These are phyloP conservation scores for Sequoiadendron giganteum DNA, from an alignment of 75 land plant species.

Conservation along the genomic window DNA sequence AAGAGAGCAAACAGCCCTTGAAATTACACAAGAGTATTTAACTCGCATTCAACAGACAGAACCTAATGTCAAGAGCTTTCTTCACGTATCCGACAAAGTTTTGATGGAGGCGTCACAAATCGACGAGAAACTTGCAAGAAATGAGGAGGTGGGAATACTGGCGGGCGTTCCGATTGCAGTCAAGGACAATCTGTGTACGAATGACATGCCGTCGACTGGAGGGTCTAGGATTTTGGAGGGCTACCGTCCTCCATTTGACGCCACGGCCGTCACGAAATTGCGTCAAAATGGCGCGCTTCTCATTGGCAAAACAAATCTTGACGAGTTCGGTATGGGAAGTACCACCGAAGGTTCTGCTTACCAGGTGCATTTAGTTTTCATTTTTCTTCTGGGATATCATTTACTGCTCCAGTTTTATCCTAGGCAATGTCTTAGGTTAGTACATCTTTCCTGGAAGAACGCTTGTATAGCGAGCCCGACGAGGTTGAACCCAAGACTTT, in stretches of 20 bases:
- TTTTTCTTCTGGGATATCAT: neutral
- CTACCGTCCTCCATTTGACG: conserved; percentile 87
- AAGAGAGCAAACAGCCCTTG: conserved; percentile 52
- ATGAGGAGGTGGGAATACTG: conserved; percentile 55
- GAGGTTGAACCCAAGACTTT: too few species aligned
- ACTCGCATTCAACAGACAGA: conserved; percentile 59
- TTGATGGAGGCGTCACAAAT: conserved; percentile 59
- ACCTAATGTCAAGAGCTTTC: conserved; percentile 70
- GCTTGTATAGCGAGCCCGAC: too few species aligned
- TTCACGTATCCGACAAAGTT: conserved; percentile 58
- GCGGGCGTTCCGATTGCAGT: conserved; percentile 82
- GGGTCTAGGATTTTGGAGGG: conserved; percentile 81
- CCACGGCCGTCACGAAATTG: conserved; percentile 78
- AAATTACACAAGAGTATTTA: conserved; percentile 58
- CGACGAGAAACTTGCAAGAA: conserved; percentile 43
- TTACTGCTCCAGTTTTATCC: too few species aligned
- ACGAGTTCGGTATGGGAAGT: conserved; percentile 99
- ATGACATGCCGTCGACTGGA: conserved; percentile 85
- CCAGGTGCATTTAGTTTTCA: conserved; percentile 45
- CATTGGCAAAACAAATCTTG: conserved; percentile 92
- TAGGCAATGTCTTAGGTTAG: too few species aligned
- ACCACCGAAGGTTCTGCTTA: conserved; percentile 86
- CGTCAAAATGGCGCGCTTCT: conserved; percentile 67
- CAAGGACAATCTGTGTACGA: conserved; percentile 91
- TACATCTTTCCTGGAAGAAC: too few species aligned